Percentiles rank a stretch among this genome's conserved stretches.
These are phyloP conservation scores for Porpolomopsis calyptriformis DNA, from an alignment of 768 basidiomycete species.

Conservation along the genomic window DNA sequence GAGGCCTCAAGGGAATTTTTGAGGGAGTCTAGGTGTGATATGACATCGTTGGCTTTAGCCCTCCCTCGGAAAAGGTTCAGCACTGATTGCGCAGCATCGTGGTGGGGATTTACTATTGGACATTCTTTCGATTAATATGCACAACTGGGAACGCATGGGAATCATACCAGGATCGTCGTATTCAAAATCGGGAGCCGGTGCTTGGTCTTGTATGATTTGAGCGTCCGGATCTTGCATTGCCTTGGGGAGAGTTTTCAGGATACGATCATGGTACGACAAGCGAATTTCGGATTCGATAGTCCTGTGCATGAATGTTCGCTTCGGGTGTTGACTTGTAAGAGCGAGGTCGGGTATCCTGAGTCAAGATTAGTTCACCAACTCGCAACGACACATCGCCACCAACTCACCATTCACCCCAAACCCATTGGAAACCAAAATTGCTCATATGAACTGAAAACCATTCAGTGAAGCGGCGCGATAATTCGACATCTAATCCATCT, in stretches of 20 bases:
- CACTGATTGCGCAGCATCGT: slow-evolving; percentile 69
- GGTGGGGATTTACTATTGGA: slow-evolving; percentile 56
- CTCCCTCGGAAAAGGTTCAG: slow-evolving; percentile 75
- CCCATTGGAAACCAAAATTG: slow-evolving; percentile 97
- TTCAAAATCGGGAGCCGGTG: slow-evolving; percentile 71
- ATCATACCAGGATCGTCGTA: slow-evolving; percentile 66
- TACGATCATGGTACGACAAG: slow-evolving; percentile 86
- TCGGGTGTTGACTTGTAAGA: slow-evolving; percentile 69
- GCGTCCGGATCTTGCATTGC: slow-evolving; percentile 60
- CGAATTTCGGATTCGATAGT: slow-evolving; percentile 85
- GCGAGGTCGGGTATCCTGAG: slow-evolving; percentile 77
- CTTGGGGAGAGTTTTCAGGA: slow-evolving; percentile 80
- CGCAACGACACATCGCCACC: too few relatives aligned
- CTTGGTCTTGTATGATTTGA: slow-evolving; percentile 52
- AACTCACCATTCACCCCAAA: slow-evolving; percentile 98
- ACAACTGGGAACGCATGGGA: background rate
- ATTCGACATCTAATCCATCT: slow-evolving; percentile 80
- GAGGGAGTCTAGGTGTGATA: slow-evolving; percentile 60
- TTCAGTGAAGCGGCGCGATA: slow-evolving; percentile 73
- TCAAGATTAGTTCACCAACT: too few relatives aligned
- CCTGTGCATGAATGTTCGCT: slow-evolving; percentile 76
- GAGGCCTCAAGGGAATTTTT: slow-evolving; percentile 54
- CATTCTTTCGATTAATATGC: background rate
- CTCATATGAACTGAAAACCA: slow-evolving; percentile 97
- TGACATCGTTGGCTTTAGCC: slow-evolving; percentile 70